phyloP scores from a whole-genome alignment of 345 rosid species.

The Rhodomyrtus tomentosa region DNA sequence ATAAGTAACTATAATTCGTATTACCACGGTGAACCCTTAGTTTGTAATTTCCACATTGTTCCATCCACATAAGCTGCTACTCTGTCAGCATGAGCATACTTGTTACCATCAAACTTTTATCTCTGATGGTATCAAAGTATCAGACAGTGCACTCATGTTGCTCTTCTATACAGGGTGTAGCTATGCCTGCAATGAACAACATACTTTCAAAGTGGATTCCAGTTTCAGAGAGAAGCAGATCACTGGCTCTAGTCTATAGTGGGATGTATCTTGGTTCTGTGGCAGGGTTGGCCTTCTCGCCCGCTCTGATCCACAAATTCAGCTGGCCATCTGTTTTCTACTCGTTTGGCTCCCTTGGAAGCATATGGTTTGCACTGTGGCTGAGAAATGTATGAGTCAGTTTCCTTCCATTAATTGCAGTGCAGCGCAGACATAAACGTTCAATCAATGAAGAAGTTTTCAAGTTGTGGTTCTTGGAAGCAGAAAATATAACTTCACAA shows the following conservation, averaged over 20 bases:
- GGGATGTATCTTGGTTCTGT: conserved; percentile 99
- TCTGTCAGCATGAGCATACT: neutral
- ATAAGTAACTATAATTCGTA: neutral
- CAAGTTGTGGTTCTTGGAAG: neutral
- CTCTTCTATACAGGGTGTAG: conserved; percentile 64
- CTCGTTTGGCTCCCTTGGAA: conserved; percentile 89
- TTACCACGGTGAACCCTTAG: neutral
- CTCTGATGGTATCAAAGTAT: neutral
- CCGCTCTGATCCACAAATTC: conserved; percentile 64
- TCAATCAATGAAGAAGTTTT: neutral
- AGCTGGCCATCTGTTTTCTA: conserved; percentile 99
- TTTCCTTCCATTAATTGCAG: neutral
- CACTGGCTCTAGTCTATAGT: conserved; percentile 88
- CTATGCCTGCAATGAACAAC: conserved; percentile 99
- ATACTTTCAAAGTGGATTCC: conserved; percentile 96
- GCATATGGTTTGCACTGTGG: conserved; percentile 85
- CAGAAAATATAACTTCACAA: neutral
- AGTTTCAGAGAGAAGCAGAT: conserved; percentile 96
- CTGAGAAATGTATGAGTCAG: conserved; percentile 37
- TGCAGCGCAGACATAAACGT: neutral
- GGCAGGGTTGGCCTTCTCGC: conserved; percentile 79
- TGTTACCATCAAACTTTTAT: neutral
- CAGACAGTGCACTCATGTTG: neutral
- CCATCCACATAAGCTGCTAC: neutral
- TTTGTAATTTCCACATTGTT: neutral